Conservation (phyloP, 2,329 filamentous ascomycete genomes). For the Hortaea sp. region DNA sequence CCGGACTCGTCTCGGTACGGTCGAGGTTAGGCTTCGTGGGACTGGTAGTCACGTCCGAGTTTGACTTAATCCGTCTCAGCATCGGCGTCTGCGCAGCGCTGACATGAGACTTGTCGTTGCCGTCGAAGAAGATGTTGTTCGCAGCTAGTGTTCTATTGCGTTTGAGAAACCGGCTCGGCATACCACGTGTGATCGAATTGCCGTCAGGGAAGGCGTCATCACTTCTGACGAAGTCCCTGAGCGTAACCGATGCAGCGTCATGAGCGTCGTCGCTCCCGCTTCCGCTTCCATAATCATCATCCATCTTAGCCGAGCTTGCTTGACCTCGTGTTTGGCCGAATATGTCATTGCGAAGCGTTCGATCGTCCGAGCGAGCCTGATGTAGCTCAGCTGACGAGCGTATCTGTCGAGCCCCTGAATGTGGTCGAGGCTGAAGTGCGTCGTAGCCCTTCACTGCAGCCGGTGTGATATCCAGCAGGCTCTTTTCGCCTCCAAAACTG, state of each 20-base stretch:
- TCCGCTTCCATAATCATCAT: background rate
- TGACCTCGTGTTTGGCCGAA: constrained; percentile 3
- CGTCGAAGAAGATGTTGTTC: constrained; percentile 11
- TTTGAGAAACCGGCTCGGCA: constrained; percentile 26
- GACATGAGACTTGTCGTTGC: constrained; percentile 9
- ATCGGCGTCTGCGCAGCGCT: constrained; percentile 3
- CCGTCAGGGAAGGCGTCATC: constrained; percentile 25
- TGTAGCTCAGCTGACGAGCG: constrained; percentile 21
- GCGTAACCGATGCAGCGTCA: constrained; percentile 8
- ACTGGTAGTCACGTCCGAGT: constrained; percentile 12
- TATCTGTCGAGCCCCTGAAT: constrained; percentile 20
- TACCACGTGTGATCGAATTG: constrained; percentile 24
- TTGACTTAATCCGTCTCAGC: constrained; percentile 15
- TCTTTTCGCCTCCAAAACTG: constrained; percentile 17
- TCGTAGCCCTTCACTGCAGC: constrained; percentile 12
- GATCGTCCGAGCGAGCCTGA: constrained; percentile 8
- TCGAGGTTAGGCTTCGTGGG: constrained; percentile 16
- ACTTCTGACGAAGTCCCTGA: constrained; percentile 12
- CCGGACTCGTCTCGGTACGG: constrained; percentile 22
- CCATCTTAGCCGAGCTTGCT: background rate
- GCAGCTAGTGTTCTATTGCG: constrained; percentile 12
- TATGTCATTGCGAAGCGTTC: constrained; percentile 6
- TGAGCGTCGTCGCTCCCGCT: constrained; percentile 3
- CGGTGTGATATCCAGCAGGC: constrained; percentile 14
- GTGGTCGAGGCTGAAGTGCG: constrained; percentile 11